A percentile compares a stretch with the other conserved stretches of the same genome.
Conservation (phyloP, 1,139 yeast genomes). For the Torulaspora globosa region DNA sequence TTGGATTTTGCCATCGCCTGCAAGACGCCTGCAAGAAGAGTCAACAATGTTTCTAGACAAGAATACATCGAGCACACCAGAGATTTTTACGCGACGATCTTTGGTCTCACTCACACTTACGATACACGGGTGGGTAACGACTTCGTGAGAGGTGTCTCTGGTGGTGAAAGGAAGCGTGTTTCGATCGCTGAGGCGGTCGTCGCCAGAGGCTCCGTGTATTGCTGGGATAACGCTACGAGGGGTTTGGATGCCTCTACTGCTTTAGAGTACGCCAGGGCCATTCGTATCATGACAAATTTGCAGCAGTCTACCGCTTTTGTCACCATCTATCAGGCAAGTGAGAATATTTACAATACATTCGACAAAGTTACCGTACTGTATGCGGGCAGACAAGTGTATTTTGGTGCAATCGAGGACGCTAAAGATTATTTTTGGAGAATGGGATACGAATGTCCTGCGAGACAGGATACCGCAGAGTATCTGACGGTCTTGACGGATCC, state of each 20-base stretch:
- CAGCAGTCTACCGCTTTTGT: conserved; percentile 42
- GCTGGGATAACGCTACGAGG: conserved; percentile 64
- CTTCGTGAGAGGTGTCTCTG: conserved; percentile 72
- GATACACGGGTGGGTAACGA: conserved; percentile 70
- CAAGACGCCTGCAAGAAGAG: conserved; percentile 42
- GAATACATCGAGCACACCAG: conserved; percentile 48
- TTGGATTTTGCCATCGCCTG: conserved; percentile 41
- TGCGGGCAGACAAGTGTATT: conserved; percentile 46
- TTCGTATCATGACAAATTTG: conserved; percentile 41
- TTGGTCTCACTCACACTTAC: conserved; percentile 61
- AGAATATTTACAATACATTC: conserved; percentile 45
- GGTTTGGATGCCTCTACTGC: conserved; percentile 62
- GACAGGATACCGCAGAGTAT: conserved; percentile 58
- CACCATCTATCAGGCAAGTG: conserved; percentile 48
- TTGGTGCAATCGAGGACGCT: conserved; percentile 42
- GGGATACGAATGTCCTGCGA: conserved; percentile 52
- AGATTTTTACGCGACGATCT: conserved; percentile 49
- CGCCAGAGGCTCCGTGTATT: conserved; percentile 48
- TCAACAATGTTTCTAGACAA: conserved; percentile 40
- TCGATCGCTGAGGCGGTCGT: conserved; percentile 63
- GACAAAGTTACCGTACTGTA: conserved; percentile 45
- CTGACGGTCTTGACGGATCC: conserved; percentile 55
- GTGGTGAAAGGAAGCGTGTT: conserved; percentile 82
- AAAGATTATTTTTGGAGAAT: conserved; percentile 44
- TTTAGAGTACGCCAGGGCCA: conserved; percentile 44